A percentile compares a stretch with the other conserved stretches of the same genome.
These are phyloP conservation scores for Monosporascus ibericus DNA, from an alignment of 2,329 filamentous ascomycete genomes.

Conservation along the genomic window DNA sequence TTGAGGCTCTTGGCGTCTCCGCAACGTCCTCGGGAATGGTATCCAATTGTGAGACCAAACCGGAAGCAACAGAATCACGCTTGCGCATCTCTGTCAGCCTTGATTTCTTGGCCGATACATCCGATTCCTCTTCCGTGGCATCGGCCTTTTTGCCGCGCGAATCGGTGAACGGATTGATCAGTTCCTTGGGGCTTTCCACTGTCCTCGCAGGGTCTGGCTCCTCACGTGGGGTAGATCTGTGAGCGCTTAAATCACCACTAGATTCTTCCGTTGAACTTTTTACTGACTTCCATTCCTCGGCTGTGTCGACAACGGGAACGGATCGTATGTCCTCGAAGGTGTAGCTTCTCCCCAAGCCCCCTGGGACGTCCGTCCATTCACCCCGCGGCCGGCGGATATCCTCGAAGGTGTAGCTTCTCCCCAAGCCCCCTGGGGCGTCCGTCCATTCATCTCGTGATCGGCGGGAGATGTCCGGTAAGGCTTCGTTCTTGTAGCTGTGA, in stretches of 20 bases:
- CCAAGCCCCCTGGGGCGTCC: conserved; percentile 8
- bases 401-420: conserved; percentile 21
- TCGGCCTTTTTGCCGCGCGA: conserved; percentile 17
- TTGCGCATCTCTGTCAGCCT: conserved; percentile 32
- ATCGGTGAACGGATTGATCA: conserved; percentile 27
- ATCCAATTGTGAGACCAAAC: conserved; percentile 4
- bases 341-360: conserved; percentile 17
- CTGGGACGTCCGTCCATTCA: conserved; percentile 3
- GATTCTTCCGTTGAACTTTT: conserved; percentile 29
- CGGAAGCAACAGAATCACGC: conserved; percentile 21
- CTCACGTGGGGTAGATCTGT: conserved; percentile 25
- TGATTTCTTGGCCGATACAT: conserved; percentile 24
- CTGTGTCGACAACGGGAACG: conserved; percentile 12
- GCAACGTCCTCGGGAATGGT: neutral
- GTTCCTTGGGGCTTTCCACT: conserved; percentile 36
- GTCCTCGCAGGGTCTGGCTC: conserved; percentile 27
- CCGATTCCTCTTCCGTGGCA: conserved; percentile 30
- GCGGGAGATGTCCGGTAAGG: neutral
- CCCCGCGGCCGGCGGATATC: conserved; percentile 18
- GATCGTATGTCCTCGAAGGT: conserved; percentile 21
- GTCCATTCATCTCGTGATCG: conserved; percentile 4
- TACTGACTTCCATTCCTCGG: conserved; percentile 24
- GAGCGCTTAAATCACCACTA: conserved; percentile 19
- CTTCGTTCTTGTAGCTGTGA: neutral
- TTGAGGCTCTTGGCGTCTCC: neutral